phyloP scores from a whole-genome alignment of 139 green algal species.

The Chlamydomonas applanata region DNA sequence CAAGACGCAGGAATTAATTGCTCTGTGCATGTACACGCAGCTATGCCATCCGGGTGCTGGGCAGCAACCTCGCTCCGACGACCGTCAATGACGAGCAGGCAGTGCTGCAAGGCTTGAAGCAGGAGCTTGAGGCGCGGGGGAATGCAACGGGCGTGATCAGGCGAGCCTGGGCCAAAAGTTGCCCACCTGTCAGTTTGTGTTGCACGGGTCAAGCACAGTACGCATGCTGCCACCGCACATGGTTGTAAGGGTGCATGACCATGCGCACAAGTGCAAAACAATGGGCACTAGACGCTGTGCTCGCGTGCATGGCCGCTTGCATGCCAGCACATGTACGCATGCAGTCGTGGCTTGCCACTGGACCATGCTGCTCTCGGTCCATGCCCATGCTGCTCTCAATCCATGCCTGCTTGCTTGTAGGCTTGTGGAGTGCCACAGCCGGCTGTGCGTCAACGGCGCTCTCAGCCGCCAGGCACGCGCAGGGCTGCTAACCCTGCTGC shows the following conservation, averaged over 20 bases:
- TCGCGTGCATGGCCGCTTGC: too few species aligned
- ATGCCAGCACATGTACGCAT: too few species aligned
- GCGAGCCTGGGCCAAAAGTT: not conserved
- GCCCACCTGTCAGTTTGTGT: not conserved
- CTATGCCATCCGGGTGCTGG: constrained; percentile 9
- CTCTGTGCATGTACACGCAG: not conserved
- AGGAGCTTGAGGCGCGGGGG: constrained; percentile 1
- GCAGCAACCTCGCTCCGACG: constrained; percentile 3
- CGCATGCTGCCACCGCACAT: too few species aligned
- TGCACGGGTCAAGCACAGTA: not conserved
- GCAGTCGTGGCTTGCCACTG: not conserved
- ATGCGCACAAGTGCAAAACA: too few species aligned
- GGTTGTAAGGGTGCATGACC: too few species aligned
- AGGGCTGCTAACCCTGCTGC: constrained; percentile 2
- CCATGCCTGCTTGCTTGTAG: not conserved
- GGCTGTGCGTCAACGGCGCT: not conserved
- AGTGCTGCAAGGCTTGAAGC: not conserved
- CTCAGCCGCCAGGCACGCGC: not conserved
- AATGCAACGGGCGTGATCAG: not conserved
- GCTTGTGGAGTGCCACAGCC: constrained; percentile 6
- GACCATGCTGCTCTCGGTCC: not conserved
- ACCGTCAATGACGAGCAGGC: constrained; percentile 10
- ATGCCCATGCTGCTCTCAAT: not conserved
- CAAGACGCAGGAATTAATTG: not conserved
- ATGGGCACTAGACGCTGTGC: too few species aligned